Conservation (phyloP, 306 rosid genomes). For the Cajanus cajan region DNA sequence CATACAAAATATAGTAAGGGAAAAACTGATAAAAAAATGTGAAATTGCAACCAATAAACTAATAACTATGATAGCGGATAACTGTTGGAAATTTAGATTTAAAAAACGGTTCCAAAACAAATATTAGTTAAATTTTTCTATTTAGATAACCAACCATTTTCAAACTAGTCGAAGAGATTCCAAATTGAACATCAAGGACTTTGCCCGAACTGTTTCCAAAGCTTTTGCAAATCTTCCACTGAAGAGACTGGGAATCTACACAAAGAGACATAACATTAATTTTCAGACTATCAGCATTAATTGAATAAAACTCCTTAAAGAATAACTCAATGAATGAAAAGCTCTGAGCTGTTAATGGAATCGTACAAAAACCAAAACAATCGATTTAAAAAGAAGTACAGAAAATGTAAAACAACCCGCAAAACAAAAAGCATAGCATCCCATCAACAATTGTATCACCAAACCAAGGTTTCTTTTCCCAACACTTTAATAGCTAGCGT, state of each 20-base stretch:
- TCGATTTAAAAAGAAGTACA: neutral
- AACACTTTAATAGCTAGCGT: neutral
- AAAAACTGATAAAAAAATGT: neutral
- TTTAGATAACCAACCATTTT: constrained; percentile 63
- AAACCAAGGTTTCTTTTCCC: neutral
- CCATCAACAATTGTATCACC: neutral
- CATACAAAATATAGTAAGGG: neutral
- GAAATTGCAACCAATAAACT: neutral
- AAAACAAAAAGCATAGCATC: constrained; percentile 1
- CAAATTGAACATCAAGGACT: constrained; percentile 82
- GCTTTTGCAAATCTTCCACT: constrained; percentile 79
- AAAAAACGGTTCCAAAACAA: neutral
- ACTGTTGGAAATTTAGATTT: neutral
- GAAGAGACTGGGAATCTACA: constrained; percentile 67
- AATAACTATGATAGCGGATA: neutral
- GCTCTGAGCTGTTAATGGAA: neutral
- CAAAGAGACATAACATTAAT: neutral
- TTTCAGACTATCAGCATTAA: neutral
- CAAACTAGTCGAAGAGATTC: constrained; percentile 56
- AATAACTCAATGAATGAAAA: neutral
- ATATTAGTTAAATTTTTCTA: neutral
- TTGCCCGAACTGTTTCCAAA: constrained; percentile 56
- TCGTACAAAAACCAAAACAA: neutral
- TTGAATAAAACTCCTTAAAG: neutral
- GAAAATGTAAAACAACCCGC: neutral